These are phyloP conservation scores for Phytophthora macrochlamydospora DNA, from an alignment of 352 stramenopile genomes.

Conservation along the genomic window DNA sequence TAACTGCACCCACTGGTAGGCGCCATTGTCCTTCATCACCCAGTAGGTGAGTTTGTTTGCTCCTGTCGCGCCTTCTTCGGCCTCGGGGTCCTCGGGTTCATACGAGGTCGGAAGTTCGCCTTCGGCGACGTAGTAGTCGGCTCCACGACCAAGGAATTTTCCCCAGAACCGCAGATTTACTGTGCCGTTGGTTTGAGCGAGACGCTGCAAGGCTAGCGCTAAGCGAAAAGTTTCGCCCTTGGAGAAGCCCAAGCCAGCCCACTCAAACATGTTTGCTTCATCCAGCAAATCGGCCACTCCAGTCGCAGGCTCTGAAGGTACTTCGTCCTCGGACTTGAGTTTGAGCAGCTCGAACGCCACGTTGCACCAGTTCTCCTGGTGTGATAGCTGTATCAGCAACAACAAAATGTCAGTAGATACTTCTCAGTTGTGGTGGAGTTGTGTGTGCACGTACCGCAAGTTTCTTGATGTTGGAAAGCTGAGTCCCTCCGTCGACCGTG, in stretches of 20 bases:
- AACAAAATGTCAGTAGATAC: not conserved
- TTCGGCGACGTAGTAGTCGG: slow-evolving; percentile 88
- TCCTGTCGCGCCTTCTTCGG: slow-evolving; percentile 67
- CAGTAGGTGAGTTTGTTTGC: slow-evolving; percentile 92
- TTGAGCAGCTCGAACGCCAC: slow-evolving; percentile 66
- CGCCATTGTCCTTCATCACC: slow-evolving; percentile 83
- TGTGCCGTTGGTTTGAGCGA: slow-evolving; percentile 59
- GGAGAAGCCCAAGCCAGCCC: slow-evolving; percentile 77
- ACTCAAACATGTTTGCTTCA: slow-evolving; percentile 86
- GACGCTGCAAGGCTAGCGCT: slow-evolving; percentile 62
- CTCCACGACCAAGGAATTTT: slow-evolving; percentile 67
- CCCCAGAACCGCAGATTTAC: slow-evolving; percentile 89
- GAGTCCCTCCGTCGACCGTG: slow-evolving; percentile 22
- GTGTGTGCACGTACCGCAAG: slow-evolving; percentile 46
- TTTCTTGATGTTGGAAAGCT: slow-evolving; percentile 49
- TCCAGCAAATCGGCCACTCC: slow-evolving; percentile 74
- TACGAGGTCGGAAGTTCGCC: slow-evolving; percentile 54
- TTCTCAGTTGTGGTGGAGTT: not conserved
- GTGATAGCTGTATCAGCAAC: slow-evolving; percentile 41
- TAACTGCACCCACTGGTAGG: slow-evolving; percentile 84
- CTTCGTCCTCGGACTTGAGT: slow-evolving; percentile 54
- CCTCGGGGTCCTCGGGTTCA: slow-evolving; percentile 71
- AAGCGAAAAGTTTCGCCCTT: slow-evolving; percentile 77
- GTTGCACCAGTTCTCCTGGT: slow-evolving; percentile 72
- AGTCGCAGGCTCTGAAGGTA: slow-evolving; percentile 35